Conservation (phyloP, 2,329 filamentous ascomycete species). For the Nemania abortiva region DNA sequence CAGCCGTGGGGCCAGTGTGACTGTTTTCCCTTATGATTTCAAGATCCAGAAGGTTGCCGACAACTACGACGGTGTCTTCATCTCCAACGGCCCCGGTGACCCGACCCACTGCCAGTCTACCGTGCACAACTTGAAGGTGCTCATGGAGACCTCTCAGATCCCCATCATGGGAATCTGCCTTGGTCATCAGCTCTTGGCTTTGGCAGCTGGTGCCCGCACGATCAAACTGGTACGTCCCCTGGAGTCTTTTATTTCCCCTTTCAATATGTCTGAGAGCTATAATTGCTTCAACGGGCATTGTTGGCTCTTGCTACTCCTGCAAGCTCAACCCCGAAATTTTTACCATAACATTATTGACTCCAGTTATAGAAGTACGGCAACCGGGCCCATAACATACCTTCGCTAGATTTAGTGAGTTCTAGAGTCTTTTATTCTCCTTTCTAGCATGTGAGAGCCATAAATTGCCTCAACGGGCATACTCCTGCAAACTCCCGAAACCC, state of each 20-base stretch:
- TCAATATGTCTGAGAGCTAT: no score
- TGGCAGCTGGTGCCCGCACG: conserved; percentile 88
- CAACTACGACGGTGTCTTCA: conserved; percentile 98
- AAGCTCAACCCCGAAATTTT: no score
- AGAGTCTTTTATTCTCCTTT: no score
- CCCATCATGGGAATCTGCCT: conserved; percentile 99
- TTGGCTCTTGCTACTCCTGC: no score
- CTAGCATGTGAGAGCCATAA: no score
- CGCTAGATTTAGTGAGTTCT: conserved; percentile 92
- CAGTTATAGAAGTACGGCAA: conserved; percentile 99
- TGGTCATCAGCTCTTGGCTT: conserved; percentile 93
- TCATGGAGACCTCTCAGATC: conserved; percentile 91
- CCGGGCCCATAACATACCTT: conserved; percentile 98
- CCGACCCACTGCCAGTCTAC: conserved; percentile 96
- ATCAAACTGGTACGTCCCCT: no score
- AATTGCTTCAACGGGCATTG: no score
- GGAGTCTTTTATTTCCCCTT: no score
- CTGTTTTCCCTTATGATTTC: conserved; percentile 95
- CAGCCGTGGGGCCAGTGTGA: conserved; percentile 89
- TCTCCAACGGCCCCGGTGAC: conserved; percentile 98
- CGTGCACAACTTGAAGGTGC: conserved; percentile 87
- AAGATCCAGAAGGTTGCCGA: conserved; percentile 98
- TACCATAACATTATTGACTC: no score
- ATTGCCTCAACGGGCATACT: no score
- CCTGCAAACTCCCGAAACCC: no score